Evolutionary conservation across 2,329 filamentous ascomycete species (phyloP).

Genomic region (Eutypa lata): DNA sequence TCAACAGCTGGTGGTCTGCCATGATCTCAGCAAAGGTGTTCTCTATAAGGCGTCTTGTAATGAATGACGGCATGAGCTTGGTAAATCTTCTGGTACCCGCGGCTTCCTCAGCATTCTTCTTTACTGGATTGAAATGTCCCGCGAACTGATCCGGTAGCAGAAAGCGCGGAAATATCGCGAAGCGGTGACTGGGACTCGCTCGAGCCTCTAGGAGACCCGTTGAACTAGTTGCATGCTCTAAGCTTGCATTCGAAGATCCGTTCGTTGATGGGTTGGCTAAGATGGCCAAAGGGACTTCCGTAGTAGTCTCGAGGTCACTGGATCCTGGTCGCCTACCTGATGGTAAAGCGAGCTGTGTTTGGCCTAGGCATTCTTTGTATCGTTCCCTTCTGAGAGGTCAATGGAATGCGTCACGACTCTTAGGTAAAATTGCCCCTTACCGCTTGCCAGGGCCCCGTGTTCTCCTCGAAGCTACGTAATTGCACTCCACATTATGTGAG

Average conservation of each 20-base stretch:
- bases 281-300: too few relatives aligned
- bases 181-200: background rate
- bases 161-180: constrained; percentile 6
- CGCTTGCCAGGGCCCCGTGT: constrained; percentile 10
- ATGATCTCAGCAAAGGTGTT: constrained; percentile 8
- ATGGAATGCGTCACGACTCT: background rate
- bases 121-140: background rate
- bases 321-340: too few relatives aligned
- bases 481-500: constrained; percentile 8
- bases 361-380: too few relatives aligned
- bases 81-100: constrained; percentile 2
- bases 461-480: constrained; percentile 6
- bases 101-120: constrained; percentile 1
- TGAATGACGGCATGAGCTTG: constrained; percentile 7
- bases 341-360: too few relatives aligned
- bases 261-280: too few relatives aligned
- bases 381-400: too few relatives aligned
- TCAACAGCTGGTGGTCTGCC: constrained; percentile 4
- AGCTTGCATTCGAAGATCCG: too few relatives aligned
- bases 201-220: too few relatives aligned
- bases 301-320: too few relatives aligned
- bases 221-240: too few relatives aligned
- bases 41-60: constrained; percentile 6
- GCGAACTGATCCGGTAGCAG: constrained; percentile 3
- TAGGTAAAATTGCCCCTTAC: background rate